phyloP scores from a whole-genome alignment of 2,329 filamentous ascomycete species.

The Dothiorella sarmentorum region DNA sequence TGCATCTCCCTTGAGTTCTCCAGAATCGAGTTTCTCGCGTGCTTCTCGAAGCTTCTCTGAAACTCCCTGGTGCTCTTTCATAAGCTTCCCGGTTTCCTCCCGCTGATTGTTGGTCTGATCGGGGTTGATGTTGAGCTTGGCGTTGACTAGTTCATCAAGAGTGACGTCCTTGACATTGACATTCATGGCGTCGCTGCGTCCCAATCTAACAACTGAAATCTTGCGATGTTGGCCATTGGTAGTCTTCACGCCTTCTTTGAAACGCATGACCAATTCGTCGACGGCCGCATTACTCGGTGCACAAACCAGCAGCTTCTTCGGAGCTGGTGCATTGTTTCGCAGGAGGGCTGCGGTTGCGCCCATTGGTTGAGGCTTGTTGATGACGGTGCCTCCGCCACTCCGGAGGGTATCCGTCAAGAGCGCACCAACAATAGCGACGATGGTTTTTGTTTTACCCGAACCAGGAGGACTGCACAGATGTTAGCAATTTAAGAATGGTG shows the following conservation, averaged over 20 bases:
- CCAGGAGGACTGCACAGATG: slow-evolving; percentile 67
- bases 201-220: slow-evolving; percentile 84
- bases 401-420: slow-evolving; percentile 63
- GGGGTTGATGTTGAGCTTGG: slow-evolving; percentile 54
- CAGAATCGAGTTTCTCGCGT: slow-evolving; percentile 64
- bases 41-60: slow-evolving; percentile 66
- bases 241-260: slow-evolving; percentile 83
- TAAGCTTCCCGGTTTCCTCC: slow-evolving; percentile 62
- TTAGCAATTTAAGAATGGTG: slow-evolving; percentile 35
- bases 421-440: slow-evolving; percentile 90
- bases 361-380: slow-evolving; percentile 33
- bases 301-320: slow-evolving; percentile 90
- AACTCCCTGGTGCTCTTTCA: slow-evolving; percentile 60
- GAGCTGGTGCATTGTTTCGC: slow-evolving; percentile 32
- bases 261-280: slow-evolving; percentile 88
- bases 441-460: slow-evolving; percentile 98
- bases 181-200: slow-evolving; percentile 90
- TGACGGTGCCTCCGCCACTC: slow-evolving; percentile 45
- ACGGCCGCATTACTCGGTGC: slow-evolving; percentile 98
- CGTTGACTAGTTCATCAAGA: slow-evolving; percentile 83
- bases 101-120: slow-evolving; percentile 43
- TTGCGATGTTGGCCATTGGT: slow-evolving; percentile 67
- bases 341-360: slow-evolving; percentile 26
- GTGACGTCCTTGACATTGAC: slow-evolving; percentile 84
- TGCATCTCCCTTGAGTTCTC: slow-evolving; percentile 59